Evolutionary conservation across 257 asterid genomes (phyloP).

Genomic region (Primulina huaijiensis): DNA sequence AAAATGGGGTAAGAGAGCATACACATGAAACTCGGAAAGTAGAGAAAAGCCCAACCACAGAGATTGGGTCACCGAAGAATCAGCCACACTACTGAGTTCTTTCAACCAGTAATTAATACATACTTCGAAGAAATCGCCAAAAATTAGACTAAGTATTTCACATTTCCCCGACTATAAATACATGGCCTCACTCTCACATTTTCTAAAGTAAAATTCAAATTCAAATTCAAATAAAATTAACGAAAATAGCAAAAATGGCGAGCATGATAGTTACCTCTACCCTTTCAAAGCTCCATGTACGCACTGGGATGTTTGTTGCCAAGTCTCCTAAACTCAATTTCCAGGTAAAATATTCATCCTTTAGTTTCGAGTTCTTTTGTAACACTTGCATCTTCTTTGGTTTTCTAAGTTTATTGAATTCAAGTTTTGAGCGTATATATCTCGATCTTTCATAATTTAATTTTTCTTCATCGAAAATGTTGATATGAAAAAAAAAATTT

Average conservation of each 20-base stretch:
- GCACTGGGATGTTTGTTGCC: conserved; percentile 21
- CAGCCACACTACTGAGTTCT: not conserved
- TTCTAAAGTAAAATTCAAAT: not conserved
- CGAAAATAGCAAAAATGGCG: conserved; percentile 26
- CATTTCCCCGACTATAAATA: not conserved
- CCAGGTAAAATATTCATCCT: conserved; percentile 29
- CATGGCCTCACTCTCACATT: not conserved
- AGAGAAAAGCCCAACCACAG: not conserved
- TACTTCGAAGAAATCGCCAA: not conserved
- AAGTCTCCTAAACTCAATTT: conserved; percentile 27
- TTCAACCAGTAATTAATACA: not conserved
- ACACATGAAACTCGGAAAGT: not conserved
- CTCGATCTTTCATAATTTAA: too few species aligned
- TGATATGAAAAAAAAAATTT: too few species aligned
- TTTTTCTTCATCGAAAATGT: too few species aligned
- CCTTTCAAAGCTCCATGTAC: conserved; percentile 41
- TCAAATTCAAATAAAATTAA: too few species aligned
- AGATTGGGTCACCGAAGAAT: not conserved
- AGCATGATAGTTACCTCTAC: conserved; percentile 41
- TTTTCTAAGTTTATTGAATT: too few species aligned
- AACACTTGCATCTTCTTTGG: too few species aligned
- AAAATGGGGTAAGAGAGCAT: not conserved
- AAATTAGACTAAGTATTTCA: not conserved
- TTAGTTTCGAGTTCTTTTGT: too few species aligned
- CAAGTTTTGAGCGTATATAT: too few species aligned